A percentile compares a stretch with the other conserved stretches of the same genome.
phyloP scores from a whole-genome alignment of 495 filamentous ascomycete species.

The Baudoinia panamericana region DNA sequence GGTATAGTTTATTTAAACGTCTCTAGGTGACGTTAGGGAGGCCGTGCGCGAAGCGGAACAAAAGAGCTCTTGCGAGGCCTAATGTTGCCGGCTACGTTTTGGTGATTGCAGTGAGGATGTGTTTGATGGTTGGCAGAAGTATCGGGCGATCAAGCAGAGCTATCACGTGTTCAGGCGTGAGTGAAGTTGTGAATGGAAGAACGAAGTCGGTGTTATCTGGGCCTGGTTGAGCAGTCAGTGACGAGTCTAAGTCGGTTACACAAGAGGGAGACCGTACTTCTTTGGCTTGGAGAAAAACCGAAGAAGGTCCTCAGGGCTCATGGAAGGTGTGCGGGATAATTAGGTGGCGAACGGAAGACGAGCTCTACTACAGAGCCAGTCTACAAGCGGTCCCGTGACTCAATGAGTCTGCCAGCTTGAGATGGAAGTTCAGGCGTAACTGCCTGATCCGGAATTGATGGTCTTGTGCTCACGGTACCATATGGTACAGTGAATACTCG shows the following conservation, averaged over 20 bases:
- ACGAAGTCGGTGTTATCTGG: constrained; percentile 92
- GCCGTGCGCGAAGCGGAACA: constrained; percentile 67
- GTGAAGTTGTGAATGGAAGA: too few relatives aligned
- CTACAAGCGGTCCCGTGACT: too few relatives aligned
- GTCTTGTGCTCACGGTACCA: too few relatives aligned
- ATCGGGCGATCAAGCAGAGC: constrained; percentile 91
- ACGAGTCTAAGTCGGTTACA: background rate
- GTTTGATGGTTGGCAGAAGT: constrained; percentile 77
- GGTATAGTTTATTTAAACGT: constrained; percentile 34
- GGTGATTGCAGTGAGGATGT: constrained; percentile 44
- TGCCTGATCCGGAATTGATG: constrained; percentile 3
- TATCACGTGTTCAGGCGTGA: too few relatives aligned
- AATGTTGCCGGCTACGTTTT: constrained; percentile 66
- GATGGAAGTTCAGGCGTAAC: background rate
- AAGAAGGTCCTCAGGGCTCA: constrained; percentile 85
- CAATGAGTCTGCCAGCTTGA: background rate
- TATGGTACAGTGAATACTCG: too few relatives aligned
- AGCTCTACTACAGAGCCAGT: constrained; percentile 5
- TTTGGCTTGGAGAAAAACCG: constrained; percentile 92
- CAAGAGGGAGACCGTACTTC: constrained; percentile 48
- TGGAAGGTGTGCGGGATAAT: constrained; percentile 38
- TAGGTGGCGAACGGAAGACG: background rate
- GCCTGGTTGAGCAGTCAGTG: constrained; percentile 42
- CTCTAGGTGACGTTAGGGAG: constrained; percentile 63
- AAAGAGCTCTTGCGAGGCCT: constrained; percentile 68